Conservation (phyloP, 2,329 filamentous ascomycete genomes). For the Penicillium sp. region DNA sequence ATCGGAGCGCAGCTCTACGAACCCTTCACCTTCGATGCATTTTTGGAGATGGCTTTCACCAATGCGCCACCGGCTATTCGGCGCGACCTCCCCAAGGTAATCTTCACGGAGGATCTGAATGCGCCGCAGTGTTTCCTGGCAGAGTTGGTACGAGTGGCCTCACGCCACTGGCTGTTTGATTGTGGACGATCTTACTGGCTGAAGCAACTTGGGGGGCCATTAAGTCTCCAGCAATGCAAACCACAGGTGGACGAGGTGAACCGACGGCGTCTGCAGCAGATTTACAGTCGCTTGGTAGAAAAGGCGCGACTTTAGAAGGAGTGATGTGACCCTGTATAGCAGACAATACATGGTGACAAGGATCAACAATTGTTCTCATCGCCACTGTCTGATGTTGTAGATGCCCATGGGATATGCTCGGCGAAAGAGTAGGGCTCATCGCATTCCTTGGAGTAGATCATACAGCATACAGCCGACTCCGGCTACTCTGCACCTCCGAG, state of each 20-base stretch:
- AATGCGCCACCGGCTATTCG: slow-evolving; percentile 27
- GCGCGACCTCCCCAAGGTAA: slow-evolving; percentile 28
- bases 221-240: slow-evolving; percentile 32
- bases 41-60: slow-evolving; percentile 21
- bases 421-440: background rate
- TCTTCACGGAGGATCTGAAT: slow-evolving; percentile 34
- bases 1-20: slow-evolving; percentile 35
- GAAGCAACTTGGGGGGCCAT: slow-evolving; percentile 33
- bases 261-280: slow-evolving; percentile 22
- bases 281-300: slow-evolving; percentile 22
- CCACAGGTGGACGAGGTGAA: slow-evolving; percentile 30
- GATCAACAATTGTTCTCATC: too few relatives aligned
- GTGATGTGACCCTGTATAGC: too few relatives aligned
- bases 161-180: slow-evolving; percentile 38
- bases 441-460: background rate
- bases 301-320: slow-evolving; percentile 28
- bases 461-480: slow-evolving; percentile 5
- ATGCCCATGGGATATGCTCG: too few relatives aligned
- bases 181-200: slow-evolving; percentile 39
- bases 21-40: slow-evolving; percentile 33
- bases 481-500: background rate
- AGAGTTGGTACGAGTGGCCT: slow-evolving; percentile 37
- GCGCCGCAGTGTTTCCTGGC: slow-evolving; percentile 35
- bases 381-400: too few relatives aligned
- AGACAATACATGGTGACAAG: too few relatives aligned